phyloP scores from a whole-genome alignment of 306 rosid species.

The Vigna angularis region DNA sequence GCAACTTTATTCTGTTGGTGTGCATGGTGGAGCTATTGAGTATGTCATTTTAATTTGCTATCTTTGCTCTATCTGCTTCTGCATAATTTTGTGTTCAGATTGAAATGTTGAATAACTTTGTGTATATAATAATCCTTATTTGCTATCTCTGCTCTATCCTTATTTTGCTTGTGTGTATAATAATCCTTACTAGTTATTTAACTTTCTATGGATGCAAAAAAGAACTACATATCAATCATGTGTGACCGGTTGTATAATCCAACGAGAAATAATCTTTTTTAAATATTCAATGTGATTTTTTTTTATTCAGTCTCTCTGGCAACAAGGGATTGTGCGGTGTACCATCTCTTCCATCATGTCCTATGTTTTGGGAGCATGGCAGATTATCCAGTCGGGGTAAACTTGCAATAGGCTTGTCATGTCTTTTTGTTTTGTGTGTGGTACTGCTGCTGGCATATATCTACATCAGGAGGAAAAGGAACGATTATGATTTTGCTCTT shows the following conservation, averaged over 20 bases:
- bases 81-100: constrained; percentile 33
- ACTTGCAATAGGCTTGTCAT: constrained; percentile 76
- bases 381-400: constrained; percentile 75
- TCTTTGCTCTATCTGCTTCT: constrained; percentile 35
- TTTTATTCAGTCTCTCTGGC: constrained; percentile 70
- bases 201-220: constrained; percentile 21
- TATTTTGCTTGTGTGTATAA: constrained; percentile 4
- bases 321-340: constrained; percentile 94
- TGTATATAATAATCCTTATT: neutral
- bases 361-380: constrained; percentile 89
- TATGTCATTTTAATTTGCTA: constrained; percentile 56
- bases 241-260: constrained; percentile 3
- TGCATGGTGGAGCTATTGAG: constrained; percentile 97
- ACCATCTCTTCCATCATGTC: constrained; percentile 76
- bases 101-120: constrained; percentile 1
- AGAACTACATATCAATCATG: neutral
- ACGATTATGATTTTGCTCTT: constrained; percentile 86
- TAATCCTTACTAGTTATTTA: constrained; percentile 34
- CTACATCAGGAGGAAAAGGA: constrained; percentile 75
- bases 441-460: constrained; percentile 66
- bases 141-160: neutral
- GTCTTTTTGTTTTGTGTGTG: constrained; percentile 57
- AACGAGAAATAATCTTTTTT: constrained; percentile 31
- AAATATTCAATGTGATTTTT: constrained; percentile 35
- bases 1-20: constrained; percentile 86